Conservation (phyloP, 2,329 filamentous ascomycete species). For the Aureobasidium sp. region DNA sequence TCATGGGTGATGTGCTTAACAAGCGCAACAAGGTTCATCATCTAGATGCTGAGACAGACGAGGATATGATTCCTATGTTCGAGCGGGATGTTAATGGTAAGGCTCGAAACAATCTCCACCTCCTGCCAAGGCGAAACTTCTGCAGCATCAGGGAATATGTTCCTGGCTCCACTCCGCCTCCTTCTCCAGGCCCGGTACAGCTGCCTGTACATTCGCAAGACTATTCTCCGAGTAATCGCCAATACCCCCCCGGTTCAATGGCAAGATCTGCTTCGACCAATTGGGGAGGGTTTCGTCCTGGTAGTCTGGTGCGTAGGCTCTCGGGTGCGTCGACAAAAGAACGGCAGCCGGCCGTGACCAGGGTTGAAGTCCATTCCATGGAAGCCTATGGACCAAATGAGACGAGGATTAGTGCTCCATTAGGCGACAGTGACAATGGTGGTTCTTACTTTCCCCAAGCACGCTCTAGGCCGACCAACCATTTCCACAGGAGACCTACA, state of each 20-base stretch:
- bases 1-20: conserved; percentile 87
- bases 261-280: conserved; percentile 28
- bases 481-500: conserved; percentile 41
- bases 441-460: conserved; percentile 17
- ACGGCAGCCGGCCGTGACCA: conserved; percentile 12
- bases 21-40: conserved; percentile 75
- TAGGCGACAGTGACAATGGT: neutral
- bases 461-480: conserved; percentile 26
- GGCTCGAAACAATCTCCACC: conserved; percentile 79
- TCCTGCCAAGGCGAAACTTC: conserved; percentile 90
- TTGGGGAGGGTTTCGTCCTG: conserved; percentile 29
- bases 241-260: conserved; percentile 28
- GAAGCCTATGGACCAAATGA: neutral
- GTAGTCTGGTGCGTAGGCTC: conserved; percentile 38
- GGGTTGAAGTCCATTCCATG: conserved; percentile 17
- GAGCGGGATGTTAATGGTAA: conserved; percentile 82
- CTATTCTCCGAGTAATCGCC: conserved; percentile 13
- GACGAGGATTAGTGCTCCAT: neutral
- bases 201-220: neutral
- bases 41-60: conserved; percentile 68
- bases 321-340: conserved; percentile 26
- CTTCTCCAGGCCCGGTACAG: conserved; percentile 50
- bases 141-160: conserved; percentile 83
- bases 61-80: conserved; percentile 94
- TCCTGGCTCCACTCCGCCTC: conserved; percentile 67